Evolutionary conservation across 805 yeast species (phyloP).

Genomic region (Phaffomyces antillensis): DNA sequence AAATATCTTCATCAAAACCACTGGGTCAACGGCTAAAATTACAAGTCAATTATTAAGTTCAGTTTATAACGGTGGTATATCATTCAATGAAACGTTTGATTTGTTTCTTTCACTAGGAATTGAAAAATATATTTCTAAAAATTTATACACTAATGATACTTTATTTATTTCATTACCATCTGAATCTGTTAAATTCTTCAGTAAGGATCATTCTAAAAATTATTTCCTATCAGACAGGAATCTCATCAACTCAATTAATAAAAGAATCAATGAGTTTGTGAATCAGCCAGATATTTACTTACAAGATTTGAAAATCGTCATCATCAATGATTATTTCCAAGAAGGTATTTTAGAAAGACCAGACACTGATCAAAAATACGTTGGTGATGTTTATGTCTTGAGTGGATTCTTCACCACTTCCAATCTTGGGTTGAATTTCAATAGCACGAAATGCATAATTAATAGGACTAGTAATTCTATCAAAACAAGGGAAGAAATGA

Average conservation of each 20-base stretch:
- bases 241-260: conserved; percentile 9
- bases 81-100: conserved; percentile 19
- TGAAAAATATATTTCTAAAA: conserved; percentile 10
- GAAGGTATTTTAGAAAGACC: conserved; percentile 20
- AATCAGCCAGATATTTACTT: conserved; percentile 12
- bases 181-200: conserved; percentile 15
- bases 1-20: conserved; percentile 10
- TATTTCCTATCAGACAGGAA: conserved; percentile 14
- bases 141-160: conserved; percentile 16
- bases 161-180: conserved; percentile 19
- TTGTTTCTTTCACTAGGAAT: conserved; percentile 15
- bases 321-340: conserved; percentile 17
- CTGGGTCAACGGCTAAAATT: conserved; percentile 13
- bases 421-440: conserved; percentile 16
- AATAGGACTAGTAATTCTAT: conserved; percentile 18
- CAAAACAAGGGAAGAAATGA: conserved; percentile 18
- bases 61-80: conserved; percentile 13
- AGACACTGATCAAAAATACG: conserved; percentile 20
- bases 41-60: conserved; percentile 12
- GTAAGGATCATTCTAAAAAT: conserved; percentile 16
- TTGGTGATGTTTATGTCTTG: conserved; percentile 19
- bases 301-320: conserved; percentile 13
- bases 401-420: conserved; percentile 14
- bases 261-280: conserved; percentile 15
- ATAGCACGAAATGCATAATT: conserved; percentile 15